Conservation (phyloP, 2,329 filamentous ascomycete genomes). For the Monosporascus sp. region DNA sequence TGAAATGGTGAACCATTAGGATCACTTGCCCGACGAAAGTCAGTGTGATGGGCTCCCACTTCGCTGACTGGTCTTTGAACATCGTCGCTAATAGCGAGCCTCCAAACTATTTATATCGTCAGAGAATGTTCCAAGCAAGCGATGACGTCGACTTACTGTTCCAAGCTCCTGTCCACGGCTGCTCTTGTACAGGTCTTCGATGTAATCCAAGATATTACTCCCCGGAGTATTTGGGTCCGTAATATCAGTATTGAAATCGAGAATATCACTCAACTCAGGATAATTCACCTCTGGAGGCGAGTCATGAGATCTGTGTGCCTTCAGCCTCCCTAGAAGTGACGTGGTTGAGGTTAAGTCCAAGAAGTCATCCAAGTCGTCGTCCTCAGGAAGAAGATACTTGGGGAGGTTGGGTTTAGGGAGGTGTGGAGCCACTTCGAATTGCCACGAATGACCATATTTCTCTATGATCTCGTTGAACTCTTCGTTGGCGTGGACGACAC, state of each 20-base stretch:
- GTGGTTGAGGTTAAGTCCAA: not conserved
- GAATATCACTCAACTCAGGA: slow-evolving; percentile 21
- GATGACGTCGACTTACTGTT: slow-evolving; percentile 19
- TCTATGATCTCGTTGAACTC: slow-evolving; percentile 14
- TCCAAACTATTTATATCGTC: slow-evolving; percentile 12
- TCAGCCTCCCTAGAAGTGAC: not conserved
- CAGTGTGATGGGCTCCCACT: slow-evolving; percentile 39
- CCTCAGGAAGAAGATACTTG: not conserved
- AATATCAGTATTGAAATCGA: slow-evolving; percentile 17
- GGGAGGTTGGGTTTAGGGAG: not conserved
- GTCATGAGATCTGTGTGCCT: too few species aligned
- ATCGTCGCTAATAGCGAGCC: slow-evolving; percentile 28
- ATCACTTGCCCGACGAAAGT: slow-evolving; percentile 40
- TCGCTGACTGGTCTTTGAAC: slow-evolving; percentile 43
- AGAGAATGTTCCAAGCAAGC: not conserved
- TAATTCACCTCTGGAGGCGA: not conserved
- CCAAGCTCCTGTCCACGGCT: slow-evolving; percentile 39
- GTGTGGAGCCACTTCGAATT: slow-evolving; percentile 10
- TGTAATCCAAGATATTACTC: slow-evolving; percentile 37
- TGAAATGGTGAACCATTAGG: slow-evolving; percentile 38
- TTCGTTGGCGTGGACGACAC: slow-evolving; percentile 20
- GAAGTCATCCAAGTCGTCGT: not conserved
- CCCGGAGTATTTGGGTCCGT: slow-evolving; percentile 5
- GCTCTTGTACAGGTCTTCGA: slow-evolving; percentile 33
- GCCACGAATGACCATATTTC: slow-evolving; percentile 22